A percentile compares a stretch with the other conserved stretches of the same genome.
These are phyloP conservation scores for Chlorella ohadii DNA, from an alignment of 139 green algal genomes.

Conservation along the genomic window DNA sequence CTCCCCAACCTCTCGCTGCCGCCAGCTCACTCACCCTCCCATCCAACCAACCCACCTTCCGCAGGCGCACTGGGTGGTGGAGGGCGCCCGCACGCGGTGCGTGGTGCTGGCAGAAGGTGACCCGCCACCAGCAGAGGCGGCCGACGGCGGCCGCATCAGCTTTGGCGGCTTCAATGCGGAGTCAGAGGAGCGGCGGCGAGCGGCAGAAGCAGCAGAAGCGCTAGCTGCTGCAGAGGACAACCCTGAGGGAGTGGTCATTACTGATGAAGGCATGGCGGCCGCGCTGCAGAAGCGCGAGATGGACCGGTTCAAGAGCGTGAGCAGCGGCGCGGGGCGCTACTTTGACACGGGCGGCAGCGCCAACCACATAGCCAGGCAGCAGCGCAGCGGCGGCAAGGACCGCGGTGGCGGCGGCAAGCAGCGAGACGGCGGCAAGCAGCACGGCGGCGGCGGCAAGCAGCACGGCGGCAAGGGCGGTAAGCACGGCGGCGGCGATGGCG, in stretches of 20 bases:
- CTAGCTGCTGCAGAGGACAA: neutral
- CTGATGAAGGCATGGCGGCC: slow-evolving; percentile 28
- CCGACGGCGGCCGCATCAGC: neutral
- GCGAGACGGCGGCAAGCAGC: neutral
- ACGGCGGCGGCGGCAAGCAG: too few relatives aligned
- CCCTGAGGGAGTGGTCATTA: slow-evolving; percentile 2
- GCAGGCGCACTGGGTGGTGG: slow-evolving; percentile 40
- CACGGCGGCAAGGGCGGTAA: too few relatives aligned
- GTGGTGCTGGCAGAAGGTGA: slow-evolving; percentile 27
- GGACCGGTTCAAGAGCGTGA: neutral
- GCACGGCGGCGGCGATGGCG: too few relatives aligned
- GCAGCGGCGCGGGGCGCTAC: neutral
- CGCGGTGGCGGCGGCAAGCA: too few relatives aligned
- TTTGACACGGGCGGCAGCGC: too few relatives aligned
- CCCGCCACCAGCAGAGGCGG: neutral
- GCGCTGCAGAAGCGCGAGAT: neutral
- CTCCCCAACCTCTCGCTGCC: neutral
- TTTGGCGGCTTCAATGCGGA: slow-evolving; percentile 12
- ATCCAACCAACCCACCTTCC: neutral
- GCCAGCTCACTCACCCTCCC: neutral
- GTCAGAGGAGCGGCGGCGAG: neutral
- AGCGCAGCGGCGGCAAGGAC: too few relatives aligned
- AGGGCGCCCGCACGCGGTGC: slow-evolving; percentile 12
- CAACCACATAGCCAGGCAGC: neutral
- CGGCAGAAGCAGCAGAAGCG: neutral